Evolutionary conservation across 2,329 filamentous ascomycete genomes (phyloP), one percentile per base, ranked within the genome.

Genomic region (Phaeosphaeria sp.): DNA sequence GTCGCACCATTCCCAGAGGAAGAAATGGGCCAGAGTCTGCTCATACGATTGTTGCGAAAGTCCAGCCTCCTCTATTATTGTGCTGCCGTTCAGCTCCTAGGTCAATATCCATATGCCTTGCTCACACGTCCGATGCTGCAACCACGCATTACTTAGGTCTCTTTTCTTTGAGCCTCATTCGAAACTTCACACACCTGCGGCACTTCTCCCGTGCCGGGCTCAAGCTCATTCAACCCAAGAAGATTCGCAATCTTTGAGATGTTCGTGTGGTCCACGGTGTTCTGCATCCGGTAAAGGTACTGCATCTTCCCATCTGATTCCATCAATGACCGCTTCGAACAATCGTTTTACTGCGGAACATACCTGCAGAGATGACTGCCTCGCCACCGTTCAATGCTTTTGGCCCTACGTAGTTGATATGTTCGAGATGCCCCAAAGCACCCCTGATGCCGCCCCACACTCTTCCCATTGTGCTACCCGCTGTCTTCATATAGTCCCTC

Each of bases 221-320:
- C 33, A 42, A 40, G 9, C 33, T 36, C 17, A 11, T 17, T 43
- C 6, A 17, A n/a, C 6, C 52, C 45, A 2, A 55, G 15, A 20
- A 57, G 25, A 2, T 9, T 49, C 6, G 56, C 59, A 42, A 71
- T 8, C 13, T 69, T 64, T 1, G 59, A 46, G 8, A 68, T 55
- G 43, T 60, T 63, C 0, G 62, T 66, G 33, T 71, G 68, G 42
- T 71, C 68, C 2, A 69, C 67, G 1, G 66, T 69, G 21, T 67
- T 71, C 44, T 71, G 68, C 68, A 71, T 71, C 13, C 68, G 61
- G 42, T 68, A 62, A 6, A 69, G 66, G 15, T 64, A 69, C 44
- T 71, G 65, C 52, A 65, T 68, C 11, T 57, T 45, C 1, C 65
- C 65, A 50, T 67, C 68, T 68, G 42, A 2, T 22, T 22, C 1